Base-by-base conservation (phyloP, 306 rosid species). In the Rosa multiflora region DNA sequence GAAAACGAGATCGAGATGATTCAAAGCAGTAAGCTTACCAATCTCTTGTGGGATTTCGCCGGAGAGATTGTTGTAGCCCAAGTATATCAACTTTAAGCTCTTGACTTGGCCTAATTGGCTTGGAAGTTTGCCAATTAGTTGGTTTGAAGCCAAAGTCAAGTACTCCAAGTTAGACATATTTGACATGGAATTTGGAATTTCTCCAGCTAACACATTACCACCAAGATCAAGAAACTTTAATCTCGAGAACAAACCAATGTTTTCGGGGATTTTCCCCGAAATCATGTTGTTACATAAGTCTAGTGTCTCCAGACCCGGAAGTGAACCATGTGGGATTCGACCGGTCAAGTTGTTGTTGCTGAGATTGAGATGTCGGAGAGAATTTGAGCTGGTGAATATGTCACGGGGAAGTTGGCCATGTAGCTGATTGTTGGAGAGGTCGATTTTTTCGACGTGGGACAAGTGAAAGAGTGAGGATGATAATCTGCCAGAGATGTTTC, bases 271-370 rank as follows among this genome's bases (percentile, higher is more conserved):
- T 17, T 62, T 58, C 23, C 98, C 98, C 4, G 92, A 87, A 51
- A 96, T 77, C 96, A 96, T 89, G 90, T 96, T 96, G 91, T 96
- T 96, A 12, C 94, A 91, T 83, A 96, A 86, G 71, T 96, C 98
- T 0, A 96, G 85, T 37, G 77, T 85, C 74, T 86, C 85, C 10
- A 96, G 86, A 67, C n/a, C 55, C 13, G 83, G 70, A 56, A 86
- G 73, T 5, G 88, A 80, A n/a, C 79, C 82, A 39, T 15, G 75
- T 8, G 98, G 98, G 35, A 93, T 47, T 12, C 82, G 55, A n/a
- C 98, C 96, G 0, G 98, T 91, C 58, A 96, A 59, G 80, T 93
- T 96, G 85, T 96, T 96, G 83, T 85, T 88, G 76, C 99, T 96
- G 17, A 96, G 90, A 52, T 96, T 96, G 61, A 96, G 90, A 81